Conservation (phyloP, 306 rosid genomes). For the Albizia julibrissin region DNA sequence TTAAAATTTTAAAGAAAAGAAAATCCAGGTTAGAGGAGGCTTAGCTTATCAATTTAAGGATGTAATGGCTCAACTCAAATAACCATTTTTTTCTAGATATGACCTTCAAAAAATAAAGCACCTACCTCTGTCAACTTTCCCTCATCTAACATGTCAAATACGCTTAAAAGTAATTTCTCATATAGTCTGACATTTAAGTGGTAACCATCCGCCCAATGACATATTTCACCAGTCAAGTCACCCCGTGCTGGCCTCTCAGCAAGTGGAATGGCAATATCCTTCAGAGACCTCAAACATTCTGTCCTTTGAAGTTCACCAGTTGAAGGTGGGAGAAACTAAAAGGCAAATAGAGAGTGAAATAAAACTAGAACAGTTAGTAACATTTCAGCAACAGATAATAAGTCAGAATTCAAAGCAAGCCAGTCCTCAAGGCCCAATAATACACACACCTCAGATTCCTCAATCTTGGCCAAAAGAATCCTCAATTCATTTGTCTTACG, state of each 20-base stretch:
- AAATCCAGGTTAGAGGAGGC: slow-evolving; percentile 14
- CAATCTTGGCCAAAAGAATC: slow-evolving; percentile 92
- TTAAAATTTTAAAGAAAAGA: slow-evolving; percentile 19
- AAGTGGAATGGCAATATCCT: slow-evolving; percentile 81
- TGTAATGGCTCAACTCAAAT: slow-evolving; percentile 33
- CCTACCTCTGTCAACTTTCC: slow-evolving; percentile 95
- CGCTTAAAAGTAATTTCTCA: slow-evolving; percentile 89
- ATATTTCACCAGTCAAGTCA: slow-evolving; percentile 97
- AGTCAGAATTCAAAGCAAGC: slow-evolving; percentile 21
- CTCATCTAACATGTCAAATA: slow-evolving; percentile 95
- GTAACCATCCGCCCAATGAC: slow-evolving; percentile 99
- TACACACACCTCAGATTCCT: slow-evolving; percentile 84
- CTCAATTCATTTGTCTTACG: slow-evolving; percentile 85
- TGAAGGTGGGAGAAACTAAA: slow-evolving; percentile 84
- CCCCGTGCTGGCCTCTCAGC: slow-evolving; percentile 99
- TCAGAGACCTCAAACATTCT: slow-evolving; percentile 85
- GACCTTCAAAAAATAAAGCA: slow-evolving; percentile 38
- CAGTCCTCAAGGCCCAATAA: slow-evolving; percentile 19
- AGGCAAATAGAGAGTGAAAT: slow-evolving; percentile 27
- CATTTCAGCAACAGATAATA: slow-evolving; percentile 30
- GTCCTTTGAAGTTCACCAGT: slow-evolving; percentile 91
- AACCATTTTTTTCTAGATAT: neutral
- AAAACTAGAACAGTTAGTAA: slow-evolving; percentile 18
- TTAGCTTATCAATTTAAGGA: slow-evolving; percentile 28
- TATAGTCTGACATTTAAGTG: slow-evolving; percentile 84